A percentile compares a stretch with the other conserved stretches of the same genome.
phyloP scores from a whole-genome alignment of 495 filamentous ascomycete species.

The Podospora tetraspora region DNA sequence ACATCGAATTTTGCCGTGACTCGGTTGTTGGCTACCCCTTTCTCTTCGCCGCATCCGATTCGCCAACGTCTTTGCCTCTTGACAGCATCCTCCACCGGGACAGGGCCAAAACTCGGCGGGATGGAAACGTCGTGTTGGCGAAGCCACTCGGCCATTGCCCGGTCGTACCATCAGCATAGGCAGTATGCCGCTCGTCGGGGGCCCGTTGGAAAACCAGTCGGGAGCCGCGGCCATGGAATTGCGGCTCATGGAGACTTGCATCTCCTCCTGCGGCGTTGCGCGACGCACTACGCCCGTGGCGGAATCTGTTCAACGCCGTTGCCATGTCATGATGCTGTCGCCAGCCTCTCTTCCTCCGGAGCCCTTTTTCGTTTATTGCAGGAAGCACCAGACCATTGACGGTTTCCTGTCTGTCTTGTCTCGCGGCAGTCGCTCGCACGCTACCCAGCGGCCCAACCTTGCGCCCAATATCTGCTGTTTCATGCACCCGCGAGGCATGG shows the following conservation, averaged over 20 bases:
- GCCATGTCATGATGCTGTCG: background rate
- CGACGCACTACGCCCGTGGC: background rate
- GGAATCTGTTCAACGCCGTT: background rate
- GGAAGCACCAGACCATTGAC: conserved; percentile 10
- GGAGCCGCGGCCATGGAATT: background rate
- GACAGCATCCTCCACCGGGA: background rate
- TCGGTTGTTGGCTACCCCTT: conserved; percentile 2
- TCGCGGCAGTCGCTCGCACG: conserved; percentile 1
- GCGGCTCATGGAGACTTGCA: background rate
- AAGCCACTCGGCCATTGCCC: conserved; percentile 16
- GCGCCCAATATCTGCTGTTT: conserved; percentile 4
- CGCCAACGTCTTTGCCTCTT: background rate
- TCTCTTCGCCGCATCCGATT: conserved; percentile 4
- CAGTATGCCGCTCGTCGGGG: conserved; percentile 4
- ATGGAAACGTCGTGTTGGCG: background rate
- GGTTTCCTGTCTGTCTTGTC: conserved; percentile 10
- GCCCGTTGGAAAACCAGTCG: conserved; percentile 8
- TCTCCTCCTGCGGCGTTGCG: background rate
- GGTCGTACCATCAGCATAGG: conserved; percentile 8
- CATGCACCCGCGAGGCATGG: conserved; percentile 9
- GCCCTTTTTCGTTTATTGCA: conserved; percentile 4
- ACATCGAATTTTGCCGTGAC: conserved; percentile 10
- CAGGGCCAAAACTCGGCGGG: background rate
- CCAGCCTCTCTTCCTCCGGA: background rate
- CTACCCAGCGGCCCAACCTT: background rate